A percentile compares a stretch with the other conserved stretches of the same genome.
phyloP scores from a whole-genome alignment of 2,329 filamentous ascomycete species.

The Colletotrichum echinochloae region DNA sequence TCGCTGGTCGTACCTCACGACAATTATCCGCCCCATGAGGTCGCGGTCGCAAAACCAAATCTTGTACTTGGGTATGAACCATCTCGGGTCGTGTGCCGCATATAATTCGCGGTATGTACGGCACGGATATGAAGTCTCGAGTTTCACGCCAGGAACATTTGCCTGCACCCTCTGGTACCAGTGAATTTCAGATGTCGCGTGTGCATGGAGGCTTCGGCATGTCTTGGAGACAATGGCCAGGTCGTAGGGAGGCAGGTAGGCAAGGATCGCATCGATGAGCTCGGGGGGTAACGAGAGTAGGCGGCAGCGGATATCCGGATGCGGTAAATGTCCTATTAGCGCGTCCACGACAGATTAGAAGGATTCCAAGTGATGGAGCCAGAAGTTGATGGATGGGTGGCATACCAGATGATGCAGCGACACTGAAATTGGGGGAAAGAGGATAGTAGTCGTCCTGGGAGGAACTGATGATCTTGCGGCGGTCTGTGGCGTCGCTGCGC shows the following conservation, averaged over 20 bases:
- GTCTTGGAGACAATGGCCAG: conserved; percentile 70
- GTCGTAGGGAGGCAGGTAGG: conserved; percentile 72
- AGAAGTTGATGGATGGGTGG: neutral
- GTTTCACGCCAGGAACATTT: conserved; percentile 68
- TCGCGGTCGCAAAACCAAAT: conserved; percentile 87
- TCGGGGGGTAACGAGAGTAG: conserved; percentile 77
- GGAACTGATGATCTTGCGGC: conserved; percentile 35
- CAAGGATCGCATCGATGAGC: conserved; percentile 78
- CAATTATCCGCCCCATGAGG: conserved; percentile 78
- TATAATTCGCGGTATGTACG: conserved; percentile 78
- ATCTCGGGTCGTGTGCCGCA: conserved; percentile 79
- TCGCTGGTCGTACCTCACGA: conserved; percentile 80
- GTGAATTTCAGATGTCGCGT: conserved; percentile 73
- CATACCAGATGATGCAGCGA: conserved; percentile 9
- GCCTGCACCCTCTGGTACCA: conserved; percentile 79
- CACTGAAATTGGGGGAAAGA: conserved; percentile 6
- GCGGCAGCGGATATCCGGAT: conserved; percentile 35
- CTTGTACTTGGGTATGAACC: conserved; percentile 85
- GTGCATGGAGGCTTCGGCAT: conserved; percentile 69
- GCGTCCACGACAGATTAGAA: neutral
- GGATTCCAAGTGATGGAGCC: neutral
- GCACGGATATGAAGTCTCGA: conserved; percentile 69
- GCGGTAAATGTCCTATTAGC: conserved; percentile 14
- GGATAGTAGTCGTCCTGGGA: conserved; percentile 39
- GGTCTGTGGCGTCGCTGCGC: conserved; percentile 41